Evolutionary conservation across 257 asterid genomes (phyloP), one percentile per base, ranked within the genome.

Genomic region (Fraxinus cuspidata): DNA sequence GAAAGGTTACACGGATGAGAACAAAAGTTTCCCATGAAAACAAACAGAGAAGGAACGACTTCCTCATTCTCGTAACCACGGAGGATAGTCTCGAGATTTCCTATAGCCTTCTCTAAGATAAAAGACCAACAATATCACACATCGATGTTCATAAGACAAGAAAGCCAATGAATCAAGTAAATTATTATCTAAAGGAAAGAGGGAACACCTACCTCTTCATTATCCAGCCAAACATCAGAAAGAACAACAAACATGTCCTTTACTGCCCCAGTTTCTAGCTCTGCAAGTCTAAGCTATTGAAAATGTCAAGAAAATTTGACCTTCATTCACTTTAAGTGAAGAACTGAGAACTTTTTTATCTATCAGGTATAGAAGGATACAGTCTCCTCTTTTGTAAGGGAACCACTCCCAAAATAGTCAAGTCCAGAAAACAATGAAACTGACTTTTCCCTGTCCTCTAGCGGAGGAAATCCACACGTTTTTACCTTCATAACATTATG

Each of bases 11-110:
- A 96, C 27, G 99, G 99, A 78, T 65, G 92, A 70, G 98, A 96
- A 77, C 96, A 91, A 85, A 96, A 93, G 84, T 96, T 96, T 79
- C 99, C 99, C 99, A 96, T 96, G 85, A 93, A 90, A 85, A 92
- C 92, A 80, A 96, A 96, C 71, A 96, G 89, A 72, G 98, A 96
- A 35, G 99, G 99, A 80, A 92, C 91, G 74, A 93, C 96, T 63
- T 81, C 85, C 72, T 82, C 94, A 77, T 89, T 90, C 78, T 92
- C 97, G 25, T 87, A 96, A 81, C 94, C 98, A 86, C 81, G 77
- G 84, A 96, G 91, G 84, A 96, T 88, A 77, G 79, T 87, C 86
- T 89, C 91, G 70, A 96, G 91, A 83, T 93, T 96, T 85, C 81
- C 87, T 91, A 96, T 83, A 76, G 97, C 87, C 99, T 96, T 91